Percentiles rank a stretch among this genome's conserved stretches.
These are phyloP conservation scores for Arabidopsis suecica DNA, from an alignment of 345 rosid species.

Conservation along the genomic window DNA sequence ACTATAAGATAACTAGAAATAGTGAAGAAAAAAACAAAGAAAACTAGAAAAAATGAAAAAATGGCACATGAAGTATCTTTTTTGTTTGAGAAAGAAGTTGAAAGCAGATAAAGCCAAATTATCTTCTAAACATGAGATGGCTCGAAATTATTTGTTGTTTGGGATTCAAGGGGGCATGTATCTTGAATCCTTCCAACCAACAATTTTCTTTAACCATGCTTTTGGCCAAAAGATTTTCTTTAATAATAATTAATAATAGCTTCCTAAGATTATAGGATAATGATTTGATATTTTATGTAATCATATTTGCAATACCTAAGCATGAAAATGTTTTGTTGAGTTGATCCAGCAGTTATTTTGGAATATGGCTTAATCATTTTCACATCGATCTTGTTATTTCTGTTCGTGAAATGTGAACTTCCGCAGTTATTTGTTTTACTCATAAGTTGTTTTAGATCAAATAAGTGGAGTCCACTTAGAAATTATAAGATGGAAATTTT, in stretches of 20 bases:
- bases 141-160: constrained; percentile 35
- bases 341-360: constrained; percentile 34
- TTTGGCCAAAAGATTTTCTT: not conserved
- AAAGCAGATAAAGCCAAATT: not conserved
- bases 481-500: too few species aligned
- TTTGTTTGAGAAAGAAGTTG: not conserved
- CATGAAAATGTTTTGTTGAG: constrained; percentile 7
- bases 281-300: constrained; percentile 31
- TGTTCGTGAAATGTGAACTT: constrained; percentile 9
- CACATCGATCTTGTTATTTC: constrained; percentile 35
- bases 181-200: constrained; percentile 50
- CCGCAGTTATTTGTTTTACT: not conserved
- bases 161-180: constrained; percentile 59
- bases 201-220: constrained; percentile 25
- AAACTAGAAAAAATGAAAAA: not conserved
- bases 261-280: constrained; percentile 27
- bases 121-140: constrained; percentile 35
- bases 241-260: not conserved
- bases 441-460: not conserved
- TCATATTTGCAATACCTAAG: constrained; percentile 25
- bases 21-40: not conserved
- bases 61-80: not conserved
- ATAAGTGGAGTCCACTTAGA: not conserved
- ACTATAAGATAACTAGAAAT: not conserved
- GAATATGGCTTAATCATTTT: constrained; percentile 35